Evolutionary conservation across 2,329 filamentous ascomycete genomes (phyloP), one percentile per base, ranked within the genome.

Genomic region (Plenodomus tracheiphilus): DNA sequence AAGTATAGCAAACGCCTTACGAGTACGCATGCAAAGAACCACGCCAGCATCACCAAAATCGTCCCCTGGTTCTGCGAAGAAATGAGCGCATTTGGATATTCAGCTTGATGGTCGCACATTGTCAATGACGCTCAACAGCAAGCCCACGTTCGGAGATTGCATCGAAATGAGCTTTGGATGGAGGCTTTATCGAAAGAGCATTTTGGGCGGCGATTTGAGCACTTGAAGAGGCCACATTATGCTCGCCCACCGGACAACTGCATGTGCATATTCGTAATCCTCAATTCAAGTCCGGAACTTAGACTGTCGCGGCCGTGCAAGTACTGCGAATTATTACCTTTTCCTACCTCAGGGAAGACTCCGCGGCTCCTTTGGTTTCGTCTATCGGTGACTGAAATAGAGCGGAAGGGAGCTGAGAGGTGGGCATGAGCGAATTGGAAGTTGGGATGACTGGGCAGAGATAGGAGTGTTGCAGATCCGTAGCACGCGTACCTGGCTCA

Each of bases 31-130:
- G 53, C 56, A 30, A 67, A 49, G 28, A 63, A 64, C 62, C 61
- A 67, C 43, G 56, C 53, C 30, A 51, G 56, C 49, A 65, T 65
- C 41, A 62, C 53, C 49, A 67, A 45, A 46, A 67, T 52, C 16
- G 58, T 54, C 2, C 61, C 62, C 47, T 56, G 61, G 39, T 61
- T 58, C 42, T 66, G 58, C 50, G 57, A 35, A 46, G 56, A 60
- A 47, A 65, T 56, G 54, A 58, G 57, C 32, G 54, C 48, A 50
- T 58, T 58, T 30, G 41, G 25, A 32, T 51, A 51, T 38, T 54
- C 50, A 42, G 36, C 37, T 49, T 43, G 30, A 28, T 49, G 21
- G 30, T 47, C 36, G 35, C 54, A 60, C 54, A 50, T 60, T 38
- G 37, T 51, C 37, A 46, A 25, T 36, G 28, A 21, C 37, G 13